Evolutionary conservation across 331 rosid genomes (phyloP).

Genomic region (Dryas integrifolia): DNA sequence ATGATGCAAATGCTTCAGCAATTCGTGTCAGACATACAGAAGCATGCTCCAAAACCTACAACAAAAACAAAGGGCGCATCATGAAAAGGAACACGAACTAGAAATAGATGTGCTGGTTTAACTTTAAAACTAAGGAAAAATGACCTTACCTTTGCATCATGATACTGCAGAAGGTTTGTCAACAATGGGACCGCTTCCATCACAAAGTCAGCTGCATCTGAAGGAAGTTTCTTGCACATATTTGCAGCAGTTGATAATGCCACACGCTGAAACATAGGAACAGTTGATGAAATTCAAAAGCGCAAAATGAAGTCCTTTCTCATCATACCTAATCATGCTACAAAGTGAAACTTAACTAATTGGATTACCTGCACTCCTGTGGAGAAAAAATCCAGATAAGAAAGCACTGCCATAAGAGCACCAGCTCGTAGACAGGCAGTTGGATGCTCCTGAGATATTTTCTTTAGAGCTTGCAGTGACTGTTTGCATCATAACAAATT

Average conservation of each 20-base stretch:
- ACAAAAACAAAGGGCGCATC: constrained; percentile 5
- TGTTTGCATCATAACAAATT: constrained; percentile 37
- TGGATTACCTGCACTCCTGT: constrained; percentile 91
- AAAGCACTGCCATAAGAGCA: constrained; percentile 99
- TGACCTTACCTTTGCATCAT: constrained; percentile 78
- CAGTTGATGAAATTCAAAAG: neutral
- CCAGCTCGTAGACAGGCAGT: constrained; percentile 98
- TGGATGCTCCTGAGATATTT: constrained; percentile 98
- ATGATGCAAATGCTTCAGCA: constrained; percentile 95
- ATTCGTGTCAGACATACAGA: constrained; percentile 97
- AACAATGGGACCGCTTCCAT: constrained; percentile 98
- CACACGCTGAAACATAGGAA: constrained; percentile 64
- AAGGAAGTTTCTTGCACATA: constrained; percentile 99
- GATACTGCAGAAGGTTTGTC: constrained; percentile 96
- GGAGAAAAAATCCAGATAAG: constrained; percentile 89
- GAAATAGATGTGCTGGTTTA: neutral
- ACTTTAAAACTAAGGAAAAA: neutral
- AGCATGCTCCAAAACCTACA: constrained; percentile 97
- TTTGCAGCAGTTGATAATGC: constrained; percentile 98
- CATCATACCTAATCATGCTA: constrained; percentile 8
- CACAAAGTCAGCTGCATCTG: constrained; percentile 98
- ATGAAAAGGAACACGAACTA: constrained; percentile 3
- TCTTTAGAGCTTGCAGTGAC: constrained; percentile 99
- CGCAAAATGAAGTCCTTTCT: neutral
- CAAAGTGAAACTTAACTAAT: neutral